Conservation (phyloP, 2,329 filamentous ascomycete species). For the Penicillium sp. region DNA sequence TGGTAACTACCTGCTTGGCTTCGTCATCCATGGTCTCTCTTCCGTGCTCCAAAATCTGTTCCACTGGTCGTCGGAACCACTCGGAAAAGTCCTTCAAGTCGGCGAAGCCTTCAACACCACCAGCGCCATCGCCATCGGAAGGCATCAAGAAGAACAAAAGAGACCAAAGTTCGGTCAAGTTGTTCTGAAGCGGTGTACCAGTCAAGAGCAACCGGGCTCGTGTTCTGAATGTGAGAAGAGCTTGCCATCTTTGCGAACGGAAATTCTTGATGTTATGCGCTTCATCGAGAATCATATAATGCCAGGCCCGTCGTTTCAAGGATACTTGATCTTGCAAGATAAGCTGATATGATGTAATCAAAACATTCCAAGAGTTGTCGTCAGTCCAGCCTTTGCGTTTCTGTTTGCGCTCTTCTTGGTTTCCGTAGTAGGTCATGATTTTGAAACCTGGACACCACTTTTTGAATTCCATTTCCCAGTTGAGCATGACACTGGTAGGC, state of each 20-base stretch:
- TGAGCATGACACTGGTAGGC: slow-evolving; percentile 96
- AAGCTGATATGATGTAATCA: slow-evolving; percentile 96
- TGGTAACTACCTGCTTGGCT: slow-evolving; percentile 84
- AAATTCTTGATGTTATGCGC: slow-evolving; percentile 99
- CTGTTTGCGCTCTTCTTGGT: slow-evolving; percentile 83
- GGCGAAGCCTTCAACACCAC: slow-evolving; percentile 85
- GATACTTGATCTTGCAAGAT: slow-evolving; percentile 92
- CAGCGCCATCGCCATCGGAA: slow-evolving; percentile 69
- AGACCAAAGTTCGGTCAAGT: slow-evolving; percentile 95
- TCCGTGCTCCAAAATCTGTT: slow-evolving; percentile 93
- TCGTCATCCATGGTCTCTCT: slow-evolving; percentile 93
- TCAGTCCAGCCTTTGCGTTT: slow-evolving; percentile 94
- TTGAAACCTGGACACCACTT: slow-evolving; percentile 98
- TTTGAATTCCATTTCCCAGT: slow-evolving; percentile 99
- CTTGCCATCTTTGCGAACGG: slow-evolving; percentile 95
- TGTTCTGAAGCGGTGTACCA: slow-evolving; percentile 94
- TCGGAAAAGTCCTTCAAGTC: slow-evolving; percentile 95
- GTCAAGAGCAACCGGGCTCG: slow-evolving; percentile 83
- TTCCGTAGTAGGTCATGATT: slow-evolving; percentile 94
- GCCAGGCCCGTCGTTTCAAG: slow-evolving; percentile 90
- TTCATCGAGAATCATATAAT: slow-evolving; percentile 97
- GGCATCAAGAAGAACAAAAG: slow-evolving; percentile 96
- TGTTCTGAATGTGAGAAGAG: slow-evolving; percentile 89
- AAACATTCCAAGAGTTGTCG: slow-evolving; percentile 92
- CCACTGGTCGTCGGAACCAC: slow-evolving; percentile 92